phyloP scores from a whole-genome alignment of 768 basidiomycete species.

The Exidia glandulosa region DNA sequence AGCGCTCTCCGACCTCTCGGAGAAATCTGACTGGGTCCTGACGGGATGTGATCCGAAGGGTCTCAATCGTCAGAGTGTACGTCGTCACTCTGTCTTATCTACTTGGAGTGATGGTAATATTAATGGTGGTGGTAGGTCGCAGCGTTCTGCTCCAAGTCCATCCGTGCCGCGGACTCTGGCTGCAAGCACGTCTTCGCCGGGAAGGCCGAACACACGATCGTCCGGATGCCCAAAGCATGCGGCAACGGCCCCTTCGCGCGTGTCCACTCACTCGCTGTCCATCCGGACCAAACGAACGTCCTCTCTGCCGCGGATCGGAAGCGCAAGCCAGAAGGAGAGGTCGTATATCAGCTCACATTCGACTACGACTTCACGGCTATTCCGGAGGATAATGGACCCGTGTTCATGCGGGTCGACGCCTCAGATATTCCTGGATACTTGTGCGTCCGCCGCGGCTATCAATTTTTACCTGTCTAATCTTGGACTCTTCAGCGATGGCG shows the following conservation, averaged over 20 bases:
- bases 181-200: constrained; percentile 3
- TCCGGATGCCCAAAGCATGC: constrained; percentile 4
- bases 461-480: background rate
- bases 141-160: constrained; percentile 1
- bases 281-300: background rate
- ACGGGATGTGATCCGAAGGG: background rate
- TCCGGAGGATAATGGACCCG: constrained; percentile 2
- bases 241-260: constrained; percentile 1
- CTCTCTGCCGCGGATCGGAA: background rate
- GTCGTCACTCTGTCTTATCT: background rate
- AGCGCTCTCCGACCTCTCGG: background rate
- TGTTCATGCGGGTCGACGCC: background rate
- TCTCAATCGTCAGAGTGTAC: background rate
- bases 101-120: background rate
- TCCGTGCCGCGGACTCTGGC: background rate
- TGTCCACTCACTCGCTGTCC: background rate
- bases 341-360: constrained; percentile 1
- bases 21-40: constrained; percentile 1
- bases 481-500: background rate
- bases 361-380: constrained; percentile 3
- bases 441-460: background rate
- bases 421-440: background rate
- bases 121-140: background rate
- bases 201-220: constrained; percentile 2
- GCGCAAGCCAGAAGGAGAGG: background rate